Base-by-base conservation (phyloP, 108 stramenopile genomes). In the Cyclotella kingstonii region DNA sequence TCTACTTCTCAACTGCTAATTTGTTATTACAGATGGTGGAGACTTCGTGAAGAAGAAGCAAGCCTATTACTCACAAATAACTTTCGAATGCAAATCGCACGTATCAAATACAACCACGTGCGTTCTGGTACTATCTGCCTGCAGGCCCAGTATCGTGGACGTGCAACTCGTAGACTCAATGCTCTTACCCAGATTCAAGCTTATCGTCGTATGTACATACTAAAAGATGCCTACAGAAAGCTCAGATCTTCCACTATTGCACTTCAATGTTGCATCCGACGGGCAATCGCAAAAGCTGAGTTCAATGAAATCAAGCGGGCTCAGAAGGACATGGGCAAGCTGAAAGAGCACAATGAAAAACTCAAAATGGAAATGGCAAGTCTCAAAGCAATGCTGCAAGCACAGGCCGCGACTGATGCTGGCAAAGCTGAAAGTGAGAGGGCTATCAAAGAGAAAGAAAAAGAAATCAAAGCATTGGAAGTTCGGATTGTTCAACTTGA, bases 321-420 rank as follows among this genome's bases (percentile, higher is more conserved):
- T 57, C 86, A 87, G 64, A 91, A 91, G 73, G 85, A 90, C 65
- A 79, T 95, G 53, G 90, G 88, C 52, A 91, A 91, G 55, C 69
- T 95, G 49, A 84, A 88, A 63, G 71, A 81, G 54, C 84, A 90
- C 70, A 91, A 91, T 64, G 90, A 90, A 56, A 88, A 86, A 54
- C 77, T 91, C 49, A 95, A 91, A 71, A 72, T 75, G 71, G 93
- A 95, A 70, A 95, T 95, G 90, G 84, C 85, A 22, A 90, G 86
- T 80, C 80, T 95, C 38, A 90, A 86, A 45, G 90, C 90, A 28
- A 95, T 95, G 93, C 77, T 91, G 82, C 76, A 81, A 51, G 88
- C 90, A 12, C 86, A 90, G 55, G 88, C 92, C 5, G 82, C 86
- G 40, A 81, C 79, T 65, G 79, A 66, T 47, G 81, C 81, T 0